Base-by-base conservation (phyloP, 441 rosid genomes). In the Corymbia calophylla region DNA sequence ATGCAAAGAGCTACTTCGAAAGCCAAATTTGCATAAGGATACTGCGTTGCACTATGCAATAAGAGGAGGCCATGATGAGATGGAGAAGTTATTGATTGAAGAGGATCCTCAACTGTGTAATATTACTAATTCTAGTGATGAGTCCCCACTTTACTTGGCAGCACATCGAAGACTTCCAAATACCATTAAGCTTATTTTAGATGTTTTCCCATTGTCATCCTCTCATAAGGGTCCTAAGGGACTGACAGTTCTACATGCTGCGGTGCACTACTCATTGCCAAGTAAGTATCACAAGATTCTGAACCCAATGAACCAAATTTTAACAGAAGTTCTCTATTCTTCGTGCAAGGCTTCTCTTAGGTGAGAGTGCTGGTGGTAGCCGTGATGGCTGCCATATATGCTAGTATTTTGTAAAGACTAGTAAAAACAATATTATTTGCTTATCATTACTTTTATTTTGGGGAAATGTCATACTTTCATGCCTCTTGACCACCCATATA, bases 321-420 rank as follows among this genome's bases (percentile, higher is more conserved):
- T 54, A 54, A 53, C 56, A 6, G 0, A 7, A 54, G 56, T 53
- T 54, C 0, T 17, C 56, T 17, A 0, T 2, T 54, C 13, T 4
- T 49, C 53, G 4, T 49, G 53, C 13, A 49, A 49, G 21, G 56
- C 56, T 54, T 54, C 56, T 54, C 56, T 54, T 54, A 54, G 56
- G 23, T 53, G 56, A 54, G 56, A 54, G 23, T 54, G 56, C 56
- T 54, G 56, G 56, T 2, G 56, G 56, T 0, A 17, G 56, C 56
- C 0, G 56, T 54, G 56, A 6, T 54, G 21, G 56, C 56, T 0
- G 9, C 0, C 56, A 17, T 54, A 7, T 18, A 54, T 3, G 44
- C 56, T 17, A 6, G 56, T 54, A 39, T 39, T 39, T 39, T 39
- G 44, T 39, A 39, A 39, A 39, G 44, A 39, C 5, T 1, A 39